Evolutionary conservation across 2,329 filamentous ascomycete species (phyloP), one percentile per base, ranked within the genome.

Genomic region (Scedosporium boydii): DNA sequence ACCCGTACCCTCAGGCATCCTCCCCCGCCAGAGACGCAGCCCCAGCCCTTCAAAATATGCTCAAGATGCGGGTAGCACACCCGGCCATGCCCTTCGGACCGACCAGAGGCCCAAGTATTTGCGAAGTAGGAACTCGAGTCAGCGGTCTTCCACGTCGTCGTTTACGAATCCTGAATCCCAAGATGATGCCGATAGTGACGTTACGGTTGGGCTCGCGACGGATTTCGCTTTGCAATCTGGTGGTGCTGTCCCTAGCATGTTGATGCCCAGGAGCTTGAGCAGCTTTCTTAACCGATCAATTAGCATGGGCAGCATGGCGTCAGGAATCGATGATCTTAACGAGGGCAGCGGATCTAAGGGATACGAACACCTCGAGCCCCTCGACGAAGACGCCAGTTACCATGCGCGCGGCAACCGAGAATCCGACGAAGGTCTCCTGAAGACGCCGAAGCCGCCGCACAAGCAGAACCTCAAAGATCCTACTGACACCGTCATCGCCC

Each of bases 261-360:
- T 78, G 7, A 74, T 79, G 67, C 77, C 80, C 27, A 79, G 80
- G 44, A 79, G 75, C 62, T 71, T 77, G 26, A 84, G 81, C 71
- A 80, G 83, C 64, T 76, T 77, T 2, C 78, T 96, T 62, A 87
- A 88, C 21, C 83, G 93, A 26, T 84, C 92, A 10, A 87, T 93
- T 65, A 97, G 93, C 75, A 82, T 97, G 64, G 92, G 92, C 23
- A 97, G 93, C 72, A 91, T 96, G 77, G 89, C 87, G 2, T 96
- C 92, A 4, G 90, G 88, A 0, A 76, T 82, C 57, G 83, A 87
- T n/a, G 84, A 87, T 21, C 74, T 74, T 59, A 74, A 77, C n/a
- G 80, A 82, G 34, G 70, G 67, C 78, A 69, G 75, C 75, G 61
- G 9, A 16, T 63, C 62, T 56, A 64, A 62, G 62, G 70, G 70